A percentile compares a stretch with the other conserved stretches of the same genome.
Evolutionary conservation across 1,284 basidiomycete species (phyloP).

Genomic region (Cryptococcus sp.): DNA sequence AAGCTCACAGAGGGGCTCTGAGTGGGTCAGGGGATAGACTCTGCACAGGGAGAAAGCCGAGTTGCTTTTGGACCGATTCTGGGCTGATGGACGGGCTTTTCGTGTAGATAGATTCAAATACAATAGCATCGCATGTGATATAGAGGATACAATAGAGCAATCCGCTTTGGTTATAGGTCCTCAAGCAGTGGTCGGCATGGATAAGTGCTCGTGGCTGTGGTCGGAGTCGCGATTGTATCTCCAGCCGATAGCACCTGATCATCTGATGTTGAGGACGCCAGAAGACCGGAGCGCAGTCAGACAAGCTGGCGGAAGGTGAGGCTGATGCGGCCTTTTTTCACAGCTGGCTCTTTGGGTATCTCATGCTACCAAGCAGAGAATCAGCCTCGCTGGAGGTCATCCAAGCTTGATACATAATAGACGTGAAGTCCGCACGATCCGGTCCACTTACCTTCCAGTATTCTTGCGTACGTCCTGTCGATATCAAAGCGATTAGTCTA

Average conservation of each 20-base stretch:
- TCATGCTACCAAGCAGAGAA: slow-evolving; percentile 46
- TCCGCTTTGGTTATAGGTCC: not conserved
- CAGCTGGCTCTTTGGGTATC: slow-evolving; percentile 53
- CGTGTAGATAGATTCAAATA: not conserved
- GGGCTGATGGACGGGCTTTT: not conserved
- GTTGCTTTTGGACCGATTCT: too few species aligned
- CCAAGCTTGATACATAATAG: not conserved
- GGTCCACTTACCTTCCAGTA: slow-evolving; percentile 55
- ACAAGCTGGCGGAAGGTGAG: slow-evolving; percentile 57
- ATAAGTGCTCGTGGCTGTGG: too few species aligned
- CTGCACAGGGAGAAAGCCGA: not conserved
- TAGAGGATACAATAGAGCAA: slow-evolving; percentile 1
- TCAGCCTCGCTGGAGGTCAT: not conserved
- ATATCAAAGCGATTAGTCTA: not conserved
- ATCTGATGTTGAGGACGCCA: not conserved
- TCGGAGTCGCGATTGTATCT: too few species aligned
- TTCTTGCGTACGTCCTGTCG: slow-evolving; percentile 52
- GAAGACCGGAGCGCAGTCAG: slow-evolving; percentile 1
- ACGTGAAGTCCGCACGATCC: not conserved
- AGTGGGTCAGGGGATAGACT: slow-evolving; percentile 3
- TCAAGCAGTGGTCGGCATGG: too few species aligned
- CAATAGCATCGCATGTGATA: not conserved
- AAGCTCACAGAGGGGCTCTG: slow-evolving; percentile 49
- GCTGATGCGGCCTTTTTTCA: slow-evolving; percentile 53
- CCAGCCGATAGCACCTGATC: too few species aligned